phyloP scores from a whole-genome alignment of 2,329 filamentous ascomycete genomes.

The Pseudogymnoascus sp. region DNA sequence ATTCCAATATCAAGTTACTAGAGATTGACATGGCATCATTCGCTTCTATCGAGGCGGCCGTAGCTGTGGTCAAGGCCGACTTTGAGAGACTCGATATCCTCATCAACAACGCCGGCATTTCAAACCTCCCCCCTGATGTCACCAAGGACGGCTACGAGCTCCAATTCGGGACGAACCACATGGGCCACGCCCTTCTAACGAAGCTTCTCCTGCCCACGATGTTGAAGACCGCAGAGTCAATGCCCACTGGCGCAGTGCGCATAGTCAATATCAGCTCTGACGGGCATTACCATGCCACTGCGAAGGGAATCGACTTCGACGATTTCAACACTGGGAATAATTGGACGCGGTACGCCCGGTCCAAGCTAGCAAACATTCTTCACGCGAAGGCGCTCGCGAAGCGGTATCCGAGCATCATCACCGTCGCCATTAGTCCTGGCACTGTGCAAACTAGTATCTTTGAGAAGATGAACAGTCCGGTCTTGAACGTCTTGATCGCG shows the following conservation, averaged over 20 bases:
- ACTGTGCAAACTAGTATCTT: conserved; percentile 21
- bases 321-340: conserved; percentile 1
- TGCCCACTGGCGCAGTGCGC: background rate
- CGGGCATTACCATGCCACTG: background rate
- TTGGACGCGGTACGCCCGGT: conserved; percentile 18
- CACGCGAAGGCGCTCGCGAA: conserved; percentile 13
- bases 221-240: background rate
- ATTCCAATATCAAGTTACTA: conserved; percentile 9
- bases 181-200: conserved; percentile 47
- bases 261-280: conserved; percentile 2
- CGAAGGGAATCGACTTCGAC: conserved; percentile 14
- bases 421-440: conserved; percentile 37
- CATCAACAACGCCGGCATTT: conserved; percentile 36
- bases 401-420: conserved; percentile 28
- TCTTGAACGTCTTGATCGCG: background rate
- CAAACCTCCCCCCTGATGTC: background rate
- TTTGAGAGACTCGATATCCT: conserved; percentile 32
- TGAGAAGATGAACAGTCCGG: background rate
- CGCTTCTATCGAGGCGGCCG: conserved; percentile 1
- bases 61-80: conserved; percentile 5
- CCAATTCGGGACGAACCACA: conserved; percentile 45
- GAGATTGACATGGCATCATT: background rate
- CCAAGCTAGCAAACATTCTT: conserved; percentile 19
- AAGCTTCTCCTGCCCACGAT: conserved; percentile 39
- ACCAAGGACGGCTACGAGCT: conserved; percentile 38